phyloP scores from a whole-genome alignment of 73 alveolate genomes.

The Urostyla sp. region DNA sequence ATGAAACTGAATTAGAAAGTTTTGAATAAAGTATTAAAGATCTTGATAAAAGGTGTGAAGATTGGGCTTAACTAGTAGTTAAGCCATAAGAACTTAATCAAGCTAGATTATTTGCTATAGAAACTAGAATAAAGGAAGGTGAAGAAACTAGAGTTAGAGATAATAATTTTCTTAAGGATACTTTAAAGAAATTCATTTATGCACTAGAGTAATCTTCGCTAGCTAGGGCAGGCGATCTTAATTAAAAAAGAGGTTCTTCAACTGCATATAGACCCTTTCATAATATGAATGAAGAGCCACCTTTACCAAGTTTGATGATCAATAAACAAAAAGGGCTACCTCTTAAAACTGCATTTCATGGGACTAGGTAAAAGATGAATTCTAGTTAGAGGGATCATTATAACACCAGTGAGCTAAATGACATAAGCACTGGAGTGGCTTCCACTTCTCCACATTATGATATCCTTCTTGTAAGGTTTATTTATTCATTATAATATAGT shows the following conservation, averaged over 20 bases:
- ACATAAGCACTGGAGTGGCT: neutral
- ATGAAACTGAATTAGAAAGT: slow-evolving; percentile 11
- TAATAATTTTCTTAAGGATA: slow-evolving; percentile 38
- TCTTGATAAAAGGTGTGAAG: slow-evolving; percentile 25
- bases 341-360: slow-evolving; percentile 13
- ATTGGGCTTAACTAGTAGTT: slow-evolving; percentile 25
- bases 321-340: slow-evolving; percentile 11
- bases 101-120: slow-evolving; percentile 56
- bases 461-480: no score
- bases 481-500: no score
- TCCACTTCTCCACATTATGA: slow-evolving; percentile 22
- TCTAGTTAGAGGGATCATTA: neutral
- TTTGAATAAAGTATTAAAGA: slow-evolving; percentile 16
- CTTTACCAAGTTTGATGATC: slow-evolving; percentile 43
- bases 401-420: no score
- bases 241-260: slow-evolving; percentile 18
- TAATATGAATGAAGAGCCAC: neutral
- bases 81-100: slow-evolving; percentile 54
- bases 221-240: no score
- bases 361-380: neutral
- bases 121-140: slow-evolving; percentile 55
- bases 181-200: slow-evolving; percentile 46
- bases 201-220: slow-evolving; percentile 49
- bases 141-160: slow-evolving; percentile 42
- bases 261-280: neutral